Conservation (phyloP, 2,329 filamentous ascomycete species). For the Sphaerulina vaccinii region DNA sequence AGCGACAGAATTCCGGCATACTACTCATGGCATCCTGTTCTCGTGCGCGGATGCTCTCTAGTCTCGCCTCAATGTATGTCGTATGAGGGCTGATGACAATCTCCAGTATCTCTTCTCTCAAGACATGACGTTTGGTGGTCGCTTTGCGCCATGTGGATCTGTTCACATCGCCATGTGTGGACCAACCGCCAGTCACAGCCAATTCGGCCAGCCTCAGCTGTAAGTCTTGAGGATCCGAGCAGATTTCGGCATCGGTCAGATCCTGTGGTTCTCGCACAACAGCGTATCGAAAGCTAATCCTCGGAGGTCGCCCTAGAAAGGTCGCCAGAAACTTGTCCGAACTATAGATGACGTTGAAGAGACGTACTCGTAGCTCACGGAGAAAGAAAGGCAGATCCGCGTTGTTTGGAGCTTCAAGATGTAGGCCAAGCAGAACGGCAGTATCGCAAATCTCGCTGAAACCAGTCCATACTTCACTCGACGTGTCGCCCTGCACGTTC, state of each 20-base stretch:
- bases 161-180: neutral
- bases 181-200: constrained; percentile 15
- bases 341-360: constrained; percentile 26
- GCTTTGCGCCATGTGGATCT: constrained; percentile 24
- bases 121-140: constrained; percentile 1
- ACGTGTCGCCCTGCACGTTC: constrained; percentile 26
- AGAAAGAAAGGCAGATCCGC: constrained; percentile 26
- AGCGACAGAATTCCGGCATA: constrained; percentile 18
- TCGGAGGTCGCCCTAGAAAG: constrained; percentile 26
- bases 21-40: constrained; percentile 13
- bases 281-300: constrained; percentile 24
- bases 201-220: constrained; percentile 12
- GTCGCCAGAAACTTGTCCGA: constrained; percentile 31
- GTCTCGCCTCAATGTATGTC: constrained; percentile 16
- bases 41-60: constrained; percentile 13
- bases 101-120: constrained; percentile 25
- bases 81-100: constrained; percentile 18
- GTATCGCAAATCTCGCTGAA: constrained; percentile 28
- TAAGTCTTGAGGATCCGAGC: constrained; percentile 7
- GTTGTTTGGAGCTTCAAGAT: constrained; percentile 25
- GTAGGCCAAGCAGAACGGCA: constrained; percentile 27
- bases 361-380: constrained; percentile 23
- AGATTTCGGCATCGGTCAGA: constrained; percentile 21
- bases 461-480: constrained; percentile 26
- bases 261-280: constrained; percentile 18